Percentiles rank a stretch among this genome's conserved stretches.
phyloP scores from a whole-genome alignment of 306 rosid genomes.

The Fagus sylvatica region DNA sequence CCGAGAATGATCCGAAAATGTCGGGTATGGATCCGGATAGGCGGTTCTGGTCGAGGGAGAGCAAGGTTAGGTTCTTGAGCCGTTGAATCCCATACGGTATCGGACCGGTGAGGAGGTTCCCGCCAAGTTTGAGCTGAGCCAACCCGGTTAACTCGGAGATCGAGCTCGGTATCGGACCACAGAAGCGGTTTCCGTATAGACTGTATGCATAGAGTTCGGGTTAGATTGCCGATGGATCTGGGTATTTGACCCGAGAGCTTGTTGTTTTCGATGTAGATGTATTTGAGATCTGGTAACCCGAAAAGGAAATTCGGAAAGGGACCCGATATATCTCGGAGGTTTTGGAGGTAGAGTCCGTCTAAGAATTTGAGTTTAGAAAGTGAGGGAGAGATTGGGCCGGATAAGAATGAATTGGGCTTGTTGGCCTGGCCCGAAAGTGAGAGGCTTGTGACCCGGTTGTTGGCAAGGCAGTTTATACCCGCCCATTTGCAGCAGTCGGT shows the following conservation, averaged over 20 bases:
- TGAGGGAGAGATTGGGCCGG: slow-evolving; percentile 64
- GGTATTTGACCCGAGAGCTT: slow-evolving; percentile 69
- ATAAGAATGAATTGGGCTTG: slow-evolving; percentile 29
- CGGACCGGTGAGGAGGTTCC: slow-evolving; percentile 51
- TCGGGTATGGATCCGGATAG: slow-evolving; percentile 66
- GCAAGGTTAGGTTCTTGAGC: slow-evolving; percentile 38
- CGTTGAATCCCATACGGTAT: slow-evolving; percentile 43
- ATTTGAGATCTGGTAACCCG: slow-evolving; percentile 41
- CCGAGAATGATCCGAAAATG: slow-evolving; percentile 40
- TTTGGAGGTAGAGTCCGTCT: slow-evolving; percentile 45
- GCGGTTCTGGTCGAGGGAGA: slow-evolving; percentile 52
- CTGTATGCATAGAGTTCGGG: slow-evolving; percentile 35
- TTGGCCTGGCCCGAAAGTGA: slow-evolving; percentile 38
- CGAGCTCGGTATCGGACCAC: slow-evolving; percentile 72
- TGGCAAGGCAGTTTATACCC: slow-evolving; percentile 39
- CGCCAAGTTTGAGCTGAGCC: slow-evolving; percentile 79
- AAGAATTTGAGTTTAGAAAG: slow-evolving; percentile 59
- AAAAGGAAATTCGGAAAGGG: slow-evolving; percentile 51
- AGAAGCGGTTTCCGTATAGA: slow-evolving; percentile 51
- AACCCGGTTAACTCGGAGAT: slow-evolving; percentile 47
- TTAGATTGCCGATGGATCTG: slow-evolving; percentile 37
- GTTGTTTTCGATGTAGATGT: slow-evolving; percentile 60
- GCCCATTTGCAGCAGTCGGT: slow-evolving; percentile 78
- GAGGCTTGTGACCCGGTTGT: slow-evolving; percentile 51
- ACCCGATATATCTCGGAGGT: slow-evolving; percentile 66